Percentiles rank a stretch among this genome's conserved stretches.
These are phyloP conservation scores for Pyricularia sp. DNA, from an alignment of 2,329 filamentous ascomycete species.

Conservation along the genomic window DNA sequence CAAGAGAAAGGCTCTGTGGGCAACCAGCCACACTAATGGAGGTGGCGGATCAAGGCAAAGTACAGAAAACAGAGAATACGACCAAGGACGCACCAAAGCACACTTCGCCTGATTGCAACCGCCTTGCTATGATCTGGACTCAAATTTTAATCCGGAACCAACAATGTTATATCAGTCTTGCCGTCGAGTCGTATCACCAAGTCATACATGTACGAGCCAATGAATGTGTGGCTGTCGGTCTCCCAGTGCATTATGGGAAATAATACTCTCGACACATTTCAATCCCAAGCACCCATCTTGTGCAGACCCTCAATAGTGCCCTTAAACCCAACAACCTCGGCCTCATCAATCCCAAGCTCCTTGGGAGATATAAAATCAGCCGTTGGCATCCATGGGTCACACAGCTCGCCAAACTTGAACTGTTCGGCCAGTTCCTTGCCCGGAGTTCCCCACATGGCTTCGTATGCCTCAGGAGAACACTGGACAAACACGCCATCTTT, in stretches of 20 bases:
- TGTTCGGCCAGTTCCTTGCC: constrained; percentile 14
- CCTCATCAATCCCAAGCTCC: neutral
- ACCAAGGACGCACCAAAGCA: neutral
- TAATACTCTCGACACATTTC: neutral
- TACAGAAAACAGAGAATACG: neutral
- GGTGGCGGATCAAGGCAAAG: neutral
- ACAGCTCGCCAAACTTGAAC: constrained; percentile 15
- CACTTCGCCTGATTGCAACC: neutral
- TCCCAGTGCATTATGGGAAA: neutral
- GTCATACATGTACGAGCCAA: neutral
- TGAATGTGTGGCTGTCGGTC: neutral
- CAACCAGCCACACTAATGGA: neutral
- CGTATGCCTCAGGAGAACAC: constrained; percentile 11
- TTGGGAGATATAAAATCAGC: neutral
- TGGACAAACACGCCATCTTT: constrained; percentile 13
- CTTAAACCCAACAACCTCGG: neutral
- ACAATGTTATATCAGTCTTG: neutral
- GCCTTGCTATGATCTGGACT: neutral
- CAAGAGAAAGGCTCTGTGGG: neutral
- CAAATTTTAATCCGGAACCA: neutral
- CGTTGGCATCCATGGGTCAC: constrained; percentile 12
- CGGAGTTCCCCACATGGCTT: constrained; percentile 12
- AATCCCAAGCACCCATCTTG: neutral
- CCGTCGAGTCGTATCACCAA: no score
- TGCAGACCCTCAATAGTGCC: neutral